A percentile compares a stretch with the other conserved stretches of the same genome.
phyloP scores from a whole-genome alignment of 176 grass and related monocot genomes.

The Poa pratensis region DNA sequence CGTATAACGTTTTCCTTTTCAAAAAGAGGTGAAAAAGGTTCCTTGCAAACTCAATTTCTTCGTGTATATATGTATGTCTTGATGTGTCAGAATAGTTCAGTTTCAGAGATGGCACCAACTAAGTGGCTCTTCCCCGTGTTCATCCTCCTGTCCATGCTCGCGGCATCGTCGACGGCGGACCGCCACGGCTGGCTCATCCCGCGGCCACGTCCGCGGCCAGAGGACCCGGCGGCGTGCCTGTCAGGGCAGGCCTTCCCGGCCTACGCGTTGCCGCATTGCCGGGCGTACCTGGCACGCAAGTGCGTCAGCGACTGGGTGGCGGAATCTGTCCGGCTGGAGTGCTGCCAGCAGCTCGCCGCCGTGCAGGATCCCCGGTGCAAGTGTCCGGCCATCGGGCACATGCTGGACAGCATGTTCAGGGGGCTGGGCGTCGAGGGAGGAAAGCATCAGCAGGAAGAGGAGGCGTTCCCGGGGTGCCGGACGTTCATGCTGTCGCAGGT shows the following conservation, averaged over 20 bases:
- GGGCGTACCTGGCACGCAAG: background rate
- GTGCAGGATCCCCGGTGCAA: background rate
- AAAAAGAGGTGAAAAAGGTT: background rate
- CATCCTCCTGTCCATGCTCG: background rate
- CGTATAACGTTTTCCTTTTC: background rate
- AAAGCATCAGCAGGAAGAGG: background rate
- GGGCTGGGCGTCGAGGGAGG: background rate
- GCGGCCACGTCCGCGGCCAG: background rate
- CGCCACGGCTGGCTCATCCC: background rate
- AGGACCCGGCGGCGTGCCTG: background rate
- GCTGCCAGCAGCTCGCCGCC: constrained; percentile 21
- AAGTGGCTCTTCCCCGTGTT: background rate
- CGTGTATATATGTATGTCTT: background rate
- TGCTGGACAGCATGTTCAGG: background rate
- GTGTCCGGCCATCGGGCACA: background rate
- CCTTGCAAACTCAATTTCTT: background rate
- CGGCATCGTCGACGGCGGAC: background rate
- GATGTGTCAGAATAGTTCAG: background rate
- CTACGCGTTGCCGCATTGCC: background rate
- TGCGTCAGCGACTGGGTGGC: background rate
- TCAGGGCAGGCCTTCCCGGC: background rate
- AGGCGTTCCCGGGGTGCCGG: constrained; percentile 8
- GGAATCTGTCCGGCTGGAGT: background rate
- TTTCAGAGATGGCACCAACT: background rate
- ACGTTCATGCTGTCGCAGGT: background rate